A percentile compares a stretch with the other conserved stretches of the same genome.
Evolutionary conservation across 768 basidiomycete species (phyloP).

Genomic region (Grammothele lineata): DNA sequence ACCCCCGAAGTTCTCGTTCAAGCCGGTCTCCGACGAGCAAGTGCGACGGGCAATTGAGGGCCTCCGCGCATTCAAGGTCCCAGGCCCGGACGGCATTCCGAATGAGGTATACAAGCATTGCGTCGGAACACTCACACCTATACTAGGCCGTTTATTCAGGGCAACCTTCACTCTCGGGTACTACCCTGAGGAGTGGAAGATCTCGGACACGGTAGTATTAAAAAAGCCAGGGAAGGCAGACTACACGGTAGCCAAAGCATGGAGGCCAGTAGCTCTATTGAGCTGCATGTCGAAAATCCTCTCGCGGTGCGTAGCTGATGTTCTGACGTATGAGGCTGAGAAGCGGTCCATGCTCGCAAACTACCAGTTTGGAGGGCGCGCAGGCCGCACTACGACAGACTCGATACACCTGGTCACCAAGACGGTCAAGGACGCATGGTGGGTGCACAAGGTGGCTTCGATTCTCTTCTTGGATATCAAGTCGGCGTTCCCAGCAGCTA

Average conservation of each 20-base stretch:
- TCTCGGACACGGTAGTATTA: slow-evolving; percentile 26
- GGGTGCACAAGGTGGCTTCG: slow-evolving; percentile 23
- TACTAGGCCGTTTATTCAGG: slow-evolving; percentile 26
- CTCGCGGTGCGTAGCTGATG: slow-evolving; percentile 18
- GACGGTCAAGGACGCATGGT: slow-evolving; percentile 23
- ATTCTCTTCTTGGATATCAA: slow-evolving; percentile 31
- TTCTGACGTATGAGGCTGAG: slow-evolving; percentile 7
- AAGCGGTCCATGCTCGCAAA: slow-evolving; percentile 4
- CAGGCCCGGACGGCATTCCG: slow-evolving; percentile 23
- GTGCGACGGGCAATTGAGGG: slow-evolving; percentile 21
- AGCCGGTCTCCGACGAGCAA: slow-evolving; percentile 23
- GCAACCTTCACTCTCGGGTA: slow-evolving; percentile 25
- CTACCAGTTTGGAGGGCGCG: slow-evolving; percentile 24
- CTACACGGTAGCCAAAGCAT: slow-evolving; percentile 30
- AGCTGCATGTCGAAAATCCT: slow-evolving; percentile 20
- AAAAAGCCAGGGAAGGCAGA: slow-evolving; percentile 31
- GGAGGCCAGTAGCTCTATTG: slow-evolving; percentile 31
- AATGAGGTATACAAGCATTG: slow-evolving; percentile 32
- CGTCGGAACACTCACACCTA: slow-evolving; percentile 20
- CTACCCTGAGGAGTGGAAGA: slow-evolving; percentile 26
- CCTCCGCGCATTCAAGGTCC: slow-evolving; percentile 34
- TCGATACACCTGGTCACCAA: slow-evolving; percentile 21
- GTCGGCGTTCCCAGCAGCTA: slow-evolving; percentile 26
- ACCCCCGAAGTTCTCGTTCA: slow-evolving; percentile 15
- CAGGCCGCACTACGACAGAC: slow-evolving; percentile 22